phyloP scores from a whole-genome alignment of 192 early-diverging fungal species.

The Piromyces finnis region DNA sequence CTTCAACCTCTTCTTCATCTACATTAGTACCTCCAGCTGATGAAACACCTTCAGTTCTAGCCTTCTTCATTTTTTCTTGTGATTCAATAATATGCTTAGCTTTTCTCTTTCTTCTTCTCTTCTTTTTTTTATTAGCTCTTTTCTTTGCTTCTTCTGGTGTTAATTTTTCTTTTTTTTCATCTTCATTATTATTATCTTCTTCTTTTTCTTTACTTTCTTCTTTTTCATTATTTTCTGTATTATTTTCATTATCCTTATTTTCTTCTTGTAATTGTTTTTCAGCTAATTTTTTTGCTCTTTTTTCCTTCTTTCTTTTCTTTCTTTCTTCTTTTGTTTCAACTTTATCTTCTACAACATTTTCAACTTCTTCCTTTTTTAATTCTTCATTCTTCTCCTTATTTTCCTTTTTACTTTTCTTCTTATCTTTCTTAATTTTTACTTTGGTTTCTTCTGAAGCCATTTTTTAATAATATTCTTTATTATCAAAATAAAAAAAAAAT shows the following conservation, averaged over 20 bases:
- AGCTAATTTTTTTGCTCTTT: neutral
- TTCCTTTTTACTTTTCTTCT: neutral
- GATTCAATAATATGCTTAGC: neutral
- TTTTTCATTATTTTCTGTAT: neutral
- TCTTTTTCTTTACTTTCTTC: neutral
- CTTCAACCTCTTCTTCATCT: neutral
- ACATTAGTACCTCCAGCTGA: neutral
- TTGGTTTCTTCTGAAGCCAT: neutral
- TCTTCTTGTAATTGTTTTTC: neutral
- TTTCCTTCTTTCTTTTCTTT: neutral
- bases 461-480: too few species aligned
- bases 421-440: neutral
- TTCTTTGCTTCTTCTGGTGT: neutral
- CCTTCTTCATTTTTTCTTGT: neutral
- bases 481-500: too few species aligned
- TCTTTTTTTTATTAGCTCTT: neutral
- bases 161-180: neutral
- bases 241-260: neutral
- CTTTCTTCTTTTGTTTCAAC: neutral
- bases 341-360: neutral
- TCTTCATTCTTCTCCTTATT: neutral
- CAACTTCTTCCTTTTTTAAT: neutral
- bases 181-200: neutral
- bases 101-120: neutral
- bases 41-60: neutral